Conservation (phyloP, 2,329 filamentous ascomycete species). For the Endoconidiophora polonica region DNA sequence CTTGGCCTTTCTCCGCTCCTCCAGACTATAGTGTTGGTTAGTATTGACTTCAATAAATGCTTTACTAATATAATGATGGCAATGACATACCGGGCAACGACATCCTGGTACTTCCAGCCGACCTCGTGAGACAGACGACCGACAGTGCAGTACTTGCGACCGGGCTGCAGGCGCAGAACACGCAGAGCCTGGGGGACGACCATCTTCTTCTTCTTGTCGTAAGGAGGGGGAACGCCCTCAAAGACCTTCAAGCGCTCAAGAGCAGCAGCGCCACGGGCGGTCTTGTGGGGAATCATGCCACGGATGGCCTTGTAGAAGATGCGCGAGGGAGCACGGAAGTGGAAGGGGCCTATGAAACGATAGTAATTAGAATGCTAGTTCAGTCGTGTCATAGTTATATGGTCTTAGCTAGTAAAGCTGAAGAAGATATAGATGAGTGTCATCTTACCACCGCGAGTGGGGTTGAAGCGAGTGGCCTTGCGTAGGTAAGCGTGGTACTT, state of each 20-base stretch:
- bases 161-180: slow-evolving; percentile 91
- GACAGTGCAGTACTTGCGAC: slow-evolving; percentile 99
- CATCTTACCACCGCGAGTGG: slow-evolving; percentile 81
- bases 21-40: slow-evolving; percentile 46
- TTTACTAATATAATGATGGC: background rate
- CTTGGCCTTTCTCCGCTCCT: slow-evolving; percentile 99
- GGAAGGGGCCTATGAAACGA: slow-evolving; percentile 66
- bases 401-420: background rate
- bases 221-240: slow-evolving; percentile 96
- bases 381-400: slow-evolving; percentile 16
- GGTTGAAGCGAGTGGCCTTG: slow-evolving; percentile 99
- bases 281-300: slow-evolving; percentile 99
- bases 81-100: slow-evolving; percentile 76
- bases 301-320: slow-evolving; percentile 99
- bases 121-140: slow-evolving; percentile 97
- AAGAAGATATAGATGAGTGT: background rate
- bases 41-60: background rate
- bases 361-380: slow-evolving; percentile 17
- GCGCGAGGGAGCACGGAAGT: slow-evolving; percentile 97
- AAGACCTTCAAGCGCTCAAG: slow-evolving; percentile 99
- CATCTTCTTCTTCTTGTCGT: slow-evolving; percentile 99
- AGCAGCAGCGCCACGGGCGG: slow-evolving; percentile 86
- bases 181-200: slow-evolving; percentile 97
- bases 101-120: slow-evolving; percentile 99
- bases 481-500: slow-evolving; percentile 99